Percentiles rank a stretch among this genome's conserved stretches.
Evolutionary conservation across 2,329 filamentous ascomycete genomes (phyloP).

Genomic region (Ophiostoma triangulosporum): DNA sequence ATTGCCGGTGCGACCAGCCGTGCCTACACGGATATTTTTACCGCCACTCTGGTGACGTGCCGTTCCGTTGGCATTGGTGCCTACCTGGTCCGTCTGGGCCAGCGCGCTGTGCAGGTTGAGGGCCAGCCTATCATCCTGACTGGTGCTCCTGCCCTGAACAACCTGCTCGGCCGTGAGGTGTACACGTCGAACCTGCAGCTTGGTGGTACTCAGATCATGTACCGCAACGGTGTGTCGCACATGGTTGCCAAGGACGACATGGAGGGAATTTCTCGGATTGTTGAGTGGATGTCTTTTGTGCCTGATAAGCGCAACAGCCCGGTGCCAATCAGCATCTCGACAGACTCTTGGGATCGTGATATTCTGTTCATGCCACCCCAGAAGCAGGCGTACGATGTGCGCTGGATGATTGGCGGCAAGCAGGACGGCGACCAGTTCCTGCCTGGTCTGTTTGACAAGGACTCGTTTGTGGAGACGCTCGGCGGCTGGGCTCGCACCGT

Average conservation of each 20-base stretch:
- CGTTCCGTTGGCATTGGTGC: conserved; percentile 98
- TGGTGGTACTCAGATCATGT: conserved; percentile 99
- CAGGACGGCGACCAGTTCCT: conserved; percentile 77
- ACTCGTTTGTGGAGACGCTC: conserved; percentile 92
- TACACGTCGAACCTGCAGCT: conserved; percentile 99
- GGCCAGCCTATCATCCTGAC: conserved; percentile 98
- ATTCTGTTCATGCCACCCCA: conserved; percentile 68
- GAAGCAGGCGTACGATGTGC: conserved; percentile 81
- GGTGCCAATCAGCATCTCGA: conserved; percentile 77
- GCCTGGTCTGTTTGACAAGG: conserved; percentile 87
- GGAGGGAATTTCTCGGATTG: conserved; percentile 92
- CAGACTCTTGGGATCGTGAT: conserved; percentile 87
- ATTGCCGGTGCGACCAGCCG: conserved; percentile 95
- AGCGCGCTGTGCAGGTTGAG: conserved; percentile 97
- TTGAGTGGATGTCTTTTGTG: conserved; percentile 95
- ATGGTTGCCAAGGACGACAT: conserved; percentile 98
- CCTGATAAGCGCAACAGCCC: conserved; percentile 90
- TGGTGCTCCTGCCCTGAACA: conserved; percentile 94
- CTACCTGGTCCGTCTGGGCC: conserved; percentile 93
- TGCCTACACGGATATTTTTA: conserved; percentile 98
- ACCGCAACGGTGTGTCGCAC: conserved; percentile 98
- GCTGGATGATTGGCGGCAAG: conserved; percentile 84
- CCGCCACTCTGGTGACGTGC: conserved; percentile 91
- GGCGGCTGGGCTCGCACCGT: conserved; percentile 96
- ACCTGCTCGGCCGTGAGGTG: conserved; percentile 91